Evolutionary conservation across 352 stramenopile species (phyloP).

Genomic region (Phytophthora sojae): DNA sequence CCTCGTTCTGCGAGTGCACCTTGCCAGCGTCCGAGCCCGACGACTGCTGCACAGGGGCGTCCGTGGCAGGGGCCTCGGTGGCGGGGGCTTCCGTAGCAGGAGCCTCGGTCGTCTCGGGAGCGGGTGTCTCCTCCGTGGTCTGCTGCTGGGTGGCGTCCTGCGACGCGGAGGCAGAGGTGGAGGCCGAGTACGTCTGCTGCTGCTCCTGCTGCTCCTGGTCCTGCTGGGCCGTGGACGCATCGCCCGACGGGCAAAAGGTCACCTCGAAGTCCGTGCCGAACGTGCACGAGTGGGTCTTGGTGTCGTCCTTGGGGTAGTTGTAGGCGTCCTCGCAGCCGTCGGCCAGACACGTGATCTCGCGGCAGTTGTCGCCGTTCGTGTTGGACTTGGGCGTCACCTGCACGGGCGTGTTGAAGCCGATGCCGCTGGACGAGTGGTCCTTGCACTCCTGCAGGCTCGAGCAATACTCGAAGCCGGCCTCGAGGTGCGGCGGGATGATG

Average conservation of each 20-base stretch:
- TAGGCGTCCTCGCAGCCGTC: constrained; percentile 77
- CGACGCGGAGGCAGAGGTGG: constrained; percentile 8
- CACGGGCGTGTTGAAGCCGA: constrained; percentile 77
- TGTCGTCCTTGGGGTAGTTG: constrained; percentile 72
- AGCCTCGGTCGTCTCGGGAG: constrained; percentile 15
- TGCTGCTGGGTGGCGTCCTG: constrained; percentile 25
- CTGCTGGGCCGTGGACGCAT: constrained; percentile 14
- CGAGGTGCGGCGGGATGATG: constrained; percentile 68
- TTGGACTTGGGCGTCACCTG: constrained; percentile 63
- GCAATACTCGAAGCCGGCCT: constrained; percentile 68
- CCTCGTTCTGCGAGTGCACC: constrained; percentile 30
- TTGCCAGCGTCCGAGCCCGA: constrained; percentile 28
- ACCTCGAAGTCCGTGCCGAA: constrained; percentile 69
- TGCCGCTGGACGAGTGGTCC: constrained; percentile 54
- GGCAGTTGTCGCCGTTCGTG: constrained; percentile 67
- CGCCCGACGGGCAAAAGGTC: constrained; percentile 68
- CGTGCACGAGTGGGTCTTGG: constrained; percentile 75
- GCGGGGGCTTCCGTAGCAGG: not conserved
- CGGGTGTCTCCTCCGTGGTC: constrained; percentile 24
- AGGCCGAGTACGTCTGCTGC: constrained; percentile 23
- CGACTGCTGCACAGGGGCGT: constrained; percentile 27
- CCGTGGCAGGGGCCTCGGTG: constrained; percentile 19
- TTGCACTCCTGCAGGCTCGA: constrained; percentile 72
- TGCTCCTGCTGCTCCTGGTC: constrained; percentile 1
- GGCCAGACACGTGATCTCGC: constrained; percentile 58